phyloP scores from a whole-genome alignment of 2,329 filamentous ascomycete species.

The Talaromyces sp. region DNA sequence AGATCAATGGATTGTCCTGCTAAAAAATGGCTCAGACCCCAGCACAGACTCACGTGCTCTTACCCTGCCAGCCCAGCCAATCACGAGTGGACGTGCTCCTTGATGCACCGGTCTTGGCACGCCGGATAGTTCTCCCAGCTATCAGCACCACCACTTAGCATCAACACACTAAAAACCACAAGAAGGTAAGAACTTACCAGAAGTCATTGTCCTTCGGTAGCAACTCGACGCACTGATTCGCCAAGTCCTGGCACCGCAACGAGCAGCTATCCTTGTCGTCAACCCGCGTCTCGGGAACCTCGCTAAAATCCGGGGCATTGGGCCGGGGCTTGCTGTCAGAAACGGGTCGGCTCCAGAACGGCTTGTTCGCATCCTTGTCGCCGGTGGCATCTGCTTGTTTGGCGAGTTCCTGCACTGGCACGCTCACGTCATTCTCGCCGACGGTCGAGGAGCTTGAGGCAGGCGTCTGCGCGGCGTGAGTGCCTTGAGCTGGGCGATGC shows the following conservation, averaged over 20 bases:
- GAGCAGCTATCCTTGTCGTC: conserved; percentile 15
- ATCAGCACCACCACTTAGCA: not conserved
- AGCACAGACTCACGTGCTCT: conserved; percentile 7
- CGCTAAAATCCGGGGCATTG: conserved; percentile 7
- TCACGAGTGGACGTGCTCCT: conserved; percentile 13
- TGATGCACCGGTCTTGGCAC: conserved; percentile 16
- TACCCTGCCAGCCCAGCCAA: not conserved
- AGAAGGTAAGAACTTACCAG: conserved; percentile 3
- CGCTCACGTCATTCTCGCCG: not conserved
- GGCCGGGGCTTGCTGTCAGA: not conserved
- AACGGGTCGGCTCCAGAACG: conserved; percentile 12
- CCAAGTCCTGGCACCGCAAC: conserved; percentile 11
- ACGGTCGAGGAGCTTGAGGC: not conserved
- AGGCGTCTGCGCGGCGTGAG: not conserved
- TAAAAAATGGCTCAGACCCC: not conserved
- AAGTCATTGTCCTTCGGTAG: conserved; percentile 13
- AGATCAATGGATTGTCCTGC: no score
- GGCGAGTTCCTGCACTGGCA: not conserved
- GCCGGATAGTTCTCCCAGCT: conserved; percentile 11
- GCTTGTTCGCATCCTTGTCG: not conserved
- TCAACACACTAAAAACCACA: not conserved
- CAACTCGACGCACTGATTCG: conserved; percentile 9
- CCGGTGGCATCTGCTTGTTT: not conserved
- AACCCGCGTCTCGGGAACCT: not conserved
- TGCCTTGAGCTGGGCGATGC: not conserved